Base-by-base conservation (phyloP, 768 basidiomycete species). In the Boletus pseudo-olivaceus region DNA sequence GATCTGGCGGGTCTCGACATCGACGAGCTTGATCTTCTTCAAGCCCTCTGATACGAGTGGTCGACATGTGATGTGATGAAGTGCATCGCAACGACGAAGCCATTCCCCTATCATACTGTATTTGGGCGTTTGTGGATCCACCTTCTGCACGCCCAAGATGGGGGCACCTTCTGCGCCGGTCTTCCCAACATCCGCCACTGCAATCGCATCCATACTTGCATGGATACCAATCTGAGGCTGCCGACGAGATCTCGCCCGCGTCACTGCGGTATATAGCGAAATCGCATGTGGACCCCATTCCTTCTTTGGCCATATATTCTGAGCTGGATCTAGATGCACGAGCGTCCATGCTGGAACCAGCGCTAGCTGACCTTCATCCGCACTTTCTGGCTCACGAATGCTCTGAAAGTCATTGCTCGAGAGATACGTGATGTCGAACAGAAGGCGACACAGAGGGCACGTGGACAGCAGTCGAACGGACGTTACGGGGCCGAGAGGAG, bases 391-490 rank as follows among this genome's bases (percentile, higher is more conserved):
- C 20, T 46, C 14, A 30, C 14, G 37, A 49, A 38, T 2, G 51
- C 12, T 15, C 29, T 20, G 19, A 17, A 46, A 30, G 14, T 46
- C 45, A 15, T 46, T 7, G 8, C 2, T 10, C 19, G 46, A 47
- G 23, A 47, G 23, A 17, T 47, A 39, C 10, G 46, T 60, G 17
- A 43, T 35, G 41, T 60, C 19, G 47, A 63, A 57, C 7, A 55
- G 42, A 15, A 63, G 48, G 30, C 58, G 53, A 30, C 54, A 63
- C 15, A 57, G 7, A 10, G 51, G 41, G 19, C 62, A 56, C 2
- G 51, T 51, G 3, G 58, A 49, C 19, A 60, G 55, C 7, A 60
- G 26, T 5, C 37, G 23, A 17, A 62, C 35, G 4, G 49, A 51
- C 17, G 5, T 7, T 3, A 62, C 20, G n/a, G 49, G 50, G 4